phyloP scores from a whole-genome alignment of 176 grass and related monocot species.

The Carex pumila region DNA sequence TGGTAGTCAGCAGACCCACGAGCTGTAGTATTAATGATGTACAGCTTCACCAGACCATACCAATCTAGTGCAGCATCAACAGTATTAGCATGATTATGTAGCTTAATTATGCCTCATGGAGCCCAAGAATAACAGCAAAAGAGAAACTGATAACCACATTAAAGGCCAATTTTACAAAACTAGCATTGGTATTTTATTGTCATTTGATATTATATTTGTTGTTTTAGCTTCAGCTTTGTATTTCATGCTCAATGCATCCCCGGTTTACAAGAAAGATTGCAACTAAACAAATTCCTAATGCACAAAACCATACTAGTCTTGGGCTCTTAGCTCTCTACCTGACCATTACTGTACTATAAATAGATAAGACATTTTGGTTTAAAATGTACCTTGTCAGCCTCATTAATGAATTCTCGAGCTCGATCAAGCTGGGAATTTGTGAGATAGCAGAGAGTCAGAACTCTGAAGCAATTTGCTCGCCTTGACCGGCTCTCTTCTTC shows the following conservation, averaged over 20 bases:
- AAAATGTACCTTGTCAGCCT: slow-evolving; percentile 58
- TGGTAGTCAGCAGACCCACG: slow-evolving; percentile 19
- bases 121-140: not conserved
- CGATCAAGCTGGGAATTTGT: slow-evolving; percentile 55
- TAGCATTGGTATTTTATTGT: not conserved
- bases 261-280: not conserved
- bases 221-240: not conserved
- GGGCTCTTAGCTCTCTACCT: not conserved
- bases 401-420: slow-evolving; percentile 75
- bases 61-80: not conserved
- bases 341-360: not conserved
- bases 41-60: not conserved
- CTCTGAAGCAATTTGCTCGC: slow-evolving; percentile 71
- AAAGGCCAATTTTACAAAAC: not conserved
- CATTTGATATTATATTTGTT: not conserved
- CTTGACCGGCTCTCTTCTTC: slow-evolving; percentile 67
- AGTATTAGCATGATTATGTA: not conserved
- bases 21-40: not conserved
- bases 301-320: not conserved
- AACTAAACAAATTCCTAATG: not conserved
- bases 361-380: not conserved
- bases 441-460: slow-evolving; percentile 70
- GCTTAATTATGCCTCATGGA: not conserved
- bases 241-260: not conserved
- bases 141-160: not conserved